Base-by-base conservation (phyloP, 345 rosid genomes). In the Geranium rotundifolium region DNA sequence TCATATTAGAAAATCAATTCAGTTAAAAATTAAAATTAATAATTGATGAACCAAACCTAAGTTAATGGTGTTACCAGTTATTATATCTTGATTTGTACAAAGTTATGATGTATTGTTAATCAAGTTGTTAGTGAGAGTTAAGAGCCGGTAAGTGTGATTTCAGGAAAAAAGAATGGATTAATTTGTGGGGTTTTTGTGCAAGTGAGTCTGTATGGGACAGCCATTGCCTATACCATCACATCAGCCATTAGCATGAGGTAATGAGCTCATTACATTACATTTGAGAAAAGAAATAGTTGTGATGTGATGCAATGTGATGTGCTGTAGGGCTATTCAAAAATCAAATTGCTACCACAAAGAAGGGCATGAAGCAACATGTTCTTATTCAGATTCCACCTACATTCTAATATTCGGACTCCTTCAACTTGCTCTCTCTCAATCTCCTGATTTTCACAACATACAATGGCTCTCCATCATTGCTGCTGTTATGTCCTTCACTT, bases 181-280 rank as follows among this genome's bases (percentile, higher is more conserved):
- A 67, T 74, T 13, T 72, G 84, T 65, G 81, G 69, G n/a, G 49
- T 74, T 2, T 19, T 84, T 60, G 76, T 64, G 1, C 67, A 77
- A 7, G 79, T 67, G 58, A 76, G 80, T 72, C 62, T 84, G 46
- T 73, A 52, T 10, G 89, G 89, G 56, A 30, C 23, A 9, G 73
- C 63, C 59, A 37, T 84, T 54, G 83, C 90, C 46, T 80, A 77
- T 60, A 67, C 69, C 19, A 70, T 84, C 34, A 80, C 90, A 18
- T 65, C 85, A 54, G 78, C 85, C 56, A 63, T 56, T 62, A 80
- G 89, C 70, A 49, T 81, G 73, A 78, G 76, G 86, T 84, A 78
- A 29, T 60, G 12, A 2, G 5, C 17, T 34, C 17, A 17, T 52
- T 8, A 56, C n/a, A n/a, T n/a, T n/a, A n/a, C n/a, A n/a, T n/a